A percentile compares a stretch with the other conserved stretches of the same genome.
phyloP scores from a whole-genome alignment of 2,329 filamentous ascomycete genomes.

The Cylindrodendrum hubeiense region DNA sequence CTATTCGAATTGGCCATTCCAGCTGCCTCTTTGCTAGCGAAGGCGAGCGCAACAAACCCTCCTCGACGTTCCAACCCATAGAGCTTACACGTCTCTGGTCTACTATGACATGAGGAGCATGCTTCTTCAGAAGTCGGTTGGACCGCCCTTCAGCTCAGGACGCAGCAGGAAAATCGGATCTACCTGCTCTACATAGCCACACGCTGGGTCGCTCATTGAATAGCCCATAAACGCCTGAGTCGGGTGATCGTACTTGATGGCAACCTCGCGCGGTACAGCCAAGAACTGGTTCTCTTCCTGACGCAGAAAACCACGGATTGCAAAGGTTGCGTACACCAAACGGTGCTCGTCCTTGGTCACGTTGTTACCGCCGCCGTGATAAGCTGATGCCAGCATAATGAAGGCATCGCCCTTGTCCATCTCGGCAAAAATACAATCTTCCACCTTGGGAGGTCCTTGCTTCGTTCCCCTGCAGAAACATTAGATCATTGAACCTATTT shows the following conservation, averaged over 20 bases:
- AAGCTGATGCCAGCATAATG: conserved; percentile 31
- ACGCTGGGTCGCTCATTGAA: conserved; percentile 30
- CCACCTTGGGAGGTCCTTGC: conserved; percentile 16
- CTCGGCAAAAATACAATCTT: conserved; percentile 28
- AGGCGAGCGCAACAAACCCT: too few relatives aligned
- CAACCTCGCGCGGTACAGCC: conserved; percentile 13
- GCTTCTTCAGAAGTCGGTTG: conserved; percentile 9
- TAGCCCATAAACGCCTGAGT: conserved; percentile 32
- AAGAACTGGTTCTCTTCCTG: conserved; percentile 35
- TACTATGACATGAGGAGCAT: not conserved
- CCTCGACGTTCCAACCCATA: too few relatives aligned
- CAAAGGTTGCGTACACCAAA: conserved; percentile 23
- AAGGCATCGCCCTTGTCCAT: conserved; percentile 34
- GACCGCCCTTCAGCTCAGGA: conserved; percentile 22
- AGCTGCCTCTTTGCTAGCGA: too few relatives aligned
- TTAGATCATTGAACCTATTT: not conserved
- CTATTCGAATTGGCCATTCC: conserved; percentile 63
- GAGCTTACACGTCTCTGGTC: too few relatives aligned
- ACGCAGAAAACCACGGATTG: conserved; percentile 19
- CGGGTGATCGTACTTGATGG: conserved; percentile 17
- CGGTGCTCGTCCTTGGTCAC: conserved; percentile 26
- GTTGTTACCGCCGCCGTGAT: conserved; percentile 29
- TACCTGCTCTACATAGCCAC: conserved; percentile 31
- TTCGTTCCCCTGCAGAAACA: conserved; percentile 1
- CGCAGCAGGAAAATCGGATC: conserved; percentile 32